Evolutionary conservation across 2,329 filamentous ascomycete species (phyloP), one percentile per base, ranked within the genome.

Genomic region (Cladosporium sp.): DNA sequence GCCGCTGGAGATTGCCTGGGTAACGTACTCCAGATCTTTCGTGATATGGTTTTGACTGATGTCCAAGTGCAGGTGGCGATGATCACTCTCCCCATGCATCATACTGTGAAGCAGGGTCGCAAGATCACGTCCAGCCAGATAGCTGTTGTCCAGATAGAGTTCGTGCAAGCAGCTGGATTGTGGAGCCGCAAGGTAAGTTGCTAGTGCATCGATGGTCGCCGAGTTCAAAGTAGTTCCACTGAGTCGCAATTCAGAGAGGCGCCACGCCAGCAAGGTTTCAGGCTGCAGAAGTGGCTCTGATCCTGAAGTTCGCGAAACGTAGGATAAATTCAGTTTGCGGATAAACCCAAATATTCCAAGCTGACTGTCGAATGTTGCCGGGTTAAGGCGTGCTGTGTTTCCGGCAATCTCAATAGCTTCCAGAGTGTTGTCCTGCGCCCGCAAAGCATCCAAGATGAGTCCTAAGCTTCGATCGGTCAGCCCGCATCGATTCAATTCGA

Each of bases 351-450:
- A 86, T 49, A 83, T 79, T 19, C 79, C 78, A 62, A 87, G 79
- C 53, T 84, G 80, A 42, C 78, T 77, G 56, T 84, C 82, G 47
- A 87, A 82, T n/a, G 78, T 71, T 13, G 79, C 72, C 0, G 83
- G 80, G 46, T 80, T 80, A 33, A 87, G 70, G 1, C 84, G 78
- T 25, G 83, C 82, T 51, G 80, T 78, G 54, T 86, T 82, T 11
- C 80, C 80, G 3, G 84, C 84, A 11, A 88, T 77, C 60, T 86
- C 78, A 52, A 88, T 71, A 1, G 78, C 78, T 62, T 88, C 84
- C 18, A 88, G 63, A 0, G 83, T 86, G 29, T 78, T 78, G 55
- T 83, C 80, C 61, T 88, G 85, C 3, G 78, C 73, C 25, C 80
- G 74, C 13, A 86, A 66, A 13, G 82, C 79, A 45, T 84, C 83